phyloP scores from a whole-genome alignment of 2,329 filamentous ascomycete species.

The Chrysoporthe austroafricana region DNA sequence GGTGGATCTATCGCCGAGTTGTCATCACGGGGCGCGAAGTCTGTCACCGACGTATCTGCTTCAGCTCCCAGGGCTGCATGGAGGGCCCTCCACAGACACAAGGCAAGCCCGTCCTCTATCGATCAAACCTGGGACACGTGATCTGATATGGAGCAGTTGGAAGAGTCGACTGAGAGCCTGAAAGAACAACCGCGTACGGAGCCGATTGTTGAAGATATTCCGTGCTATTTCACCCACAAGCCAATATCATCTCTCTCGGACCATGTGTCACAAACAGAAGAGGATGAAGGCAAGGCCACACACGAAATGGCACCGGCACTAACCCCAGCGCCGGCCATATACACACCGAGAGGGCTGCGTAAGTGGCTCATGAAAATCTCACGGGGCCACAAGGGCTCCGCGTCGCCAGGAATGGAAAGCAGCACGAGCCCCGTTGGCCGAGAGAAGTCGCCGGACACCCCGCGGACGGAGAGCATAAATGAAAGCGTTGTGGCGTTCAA shows the following conservation, averaged over 20 bases:
- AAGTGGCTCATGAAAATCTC: slow-evolving; percentile 21
- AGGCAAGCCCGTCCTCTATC: slow-evolving; percentile 6
- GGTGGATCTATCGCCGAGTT: background rate
- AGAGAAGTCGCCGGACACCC: background rate
- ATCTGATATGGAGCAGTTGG: slow-evolving; percentile 12
- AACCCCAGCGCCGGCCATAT: background rate
- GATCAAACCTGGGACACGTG: background rate
- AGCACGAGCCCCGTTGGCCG: background rate
- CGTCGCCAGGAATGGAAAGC: background rate
- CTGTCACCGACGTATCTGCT: background rate
- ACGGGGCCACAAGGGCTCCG: background rate
- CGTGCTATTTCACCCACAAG: slow-evolving; percentile 21
- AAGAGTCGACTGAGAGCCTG: background rate
- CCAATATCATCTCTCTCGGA: background rate
- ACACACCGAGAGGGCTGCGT: slow-evolving; percentile 6
- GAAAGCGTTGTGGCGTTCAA: slow-evolving; percentile 1
- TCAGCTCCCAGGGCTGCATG: background rate
- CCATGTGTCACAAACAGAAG: background rate
- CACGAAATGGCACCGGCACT: background rate
- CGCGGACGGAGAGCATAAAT: background rate
- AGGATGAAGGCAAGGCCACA: background rate
- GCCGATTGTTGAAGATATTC: background rate
- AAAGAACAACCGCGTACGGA: background rate
- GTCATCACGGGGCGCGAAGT: background rate
- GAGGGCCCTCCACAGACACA: slow-evolving; percentile 12